A percentile compares a stretch with the other conserved stretches of the same genome.
These are phyloP conservation scores for Wickerhamiella sorbophila DNA, from an alignment of 805 yeast species.

Conservation along the genomic window DNA sequence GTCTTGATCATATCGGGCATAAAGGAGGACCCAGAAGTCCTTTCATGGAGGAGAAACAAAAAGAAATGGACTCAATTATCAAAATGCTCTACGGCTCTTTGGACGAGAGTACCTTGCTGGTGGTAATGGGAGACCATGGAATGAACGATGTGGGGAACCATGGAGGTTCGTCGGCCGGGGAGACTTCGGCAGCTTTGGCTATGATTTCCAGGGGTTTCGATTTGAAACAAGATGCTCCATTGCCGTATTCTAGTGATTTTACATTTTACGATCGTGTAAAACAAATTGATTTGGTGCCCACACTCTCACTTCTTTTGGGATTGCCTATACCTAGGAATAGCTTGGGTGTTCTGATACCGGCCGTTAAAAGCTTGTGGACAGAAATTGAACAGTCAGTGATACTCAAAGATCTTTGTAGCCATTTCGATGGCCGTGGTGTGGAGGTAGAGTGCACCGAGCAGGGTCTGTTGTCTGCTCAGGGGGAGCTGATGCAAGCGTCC, in stretches of 20 bases:
- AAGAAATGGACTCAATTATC: conserved; percentile 70
- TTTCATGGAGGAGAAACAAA: conserved; percentile 69
- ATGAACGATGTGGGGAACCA: conserved; percentile 89
- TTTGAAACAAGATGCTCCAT: conserved; percentile 13
- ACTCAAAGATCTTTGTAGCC: conserved; percentile 19
- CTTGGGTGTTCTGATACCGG: conserved; percentile 55
- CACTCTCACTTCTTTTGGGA: conserved; percentile 45
- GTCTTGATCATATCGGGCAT: conserved; percentile 95
- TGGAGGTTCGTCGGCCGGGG: conserved; percentile 90
- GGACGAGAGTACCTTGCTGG: conserved; percentile 42
- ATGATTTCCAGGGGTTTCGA: conserved; percentile 50
- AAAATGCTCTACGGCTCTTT: conserved; percentile 32
- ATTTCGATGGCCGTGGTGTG: conserved; percentile 4
- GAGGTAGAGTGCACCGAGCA: conserved; percentile 6
- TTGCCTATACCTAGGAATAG: conserved; percentile 58
- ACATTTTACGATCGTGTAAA: conserved; percentile 39
- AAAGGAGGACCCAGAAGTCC: conserved; percentile 81
- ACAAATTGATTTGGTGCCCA: conserved; percentile 65
- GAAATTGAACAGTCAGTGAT: conserved; percentile 11
- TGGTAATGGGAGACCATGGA: conserved; percentile 89
- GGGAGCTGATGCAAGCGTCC: conserved; percentile 28
- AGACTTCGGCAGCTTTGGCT: conserved; percentile 72
- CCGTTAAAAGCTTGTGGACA: conserved; percentile 40
- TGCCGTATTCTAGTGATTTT: conserved; percentile 31
- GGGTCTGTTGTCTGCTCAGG: conserved; percentile 29